Evolutionary conservation across 495 filamentous ascomycete genomes (phyloP), one percentile per base, ranked within the genome.

Genomic region (Neurospora discreta): DNA sequence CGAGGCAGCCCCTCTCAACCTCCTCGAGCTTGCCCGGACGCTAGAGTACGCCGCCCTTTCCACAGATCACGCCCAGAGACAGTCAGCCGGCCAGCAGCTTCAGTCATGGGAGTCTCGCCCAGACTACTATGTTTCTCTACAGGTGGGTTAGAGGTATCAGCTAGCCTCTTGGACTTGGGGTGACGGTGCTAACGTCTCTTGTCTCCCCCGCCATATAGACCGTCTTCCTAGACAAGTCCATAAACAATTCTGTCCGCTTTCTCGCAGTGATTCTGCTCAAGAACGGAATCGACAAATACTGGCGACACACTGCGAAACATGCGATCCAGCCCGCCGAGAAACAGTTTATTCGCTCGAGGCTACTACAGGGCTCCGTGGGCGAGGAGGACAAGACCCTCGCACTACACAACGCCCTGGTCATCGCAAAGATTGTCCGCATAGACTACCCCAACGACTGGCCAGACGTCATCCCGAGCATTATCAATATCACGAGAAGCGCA

Each of bases 261-360:
- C 87, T 97, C n/a, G 89, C 93, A 20, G 89, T 97, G 69, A 98
- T 97, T 73, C 92, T 96, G 77, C 83, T 99, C 70, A 98, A 98
- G 79, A 97, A 98, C 79, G 95, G 93, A 36, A 92, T 97, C 77
- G 95, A 98, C 76, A 93, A 91, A 79, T 93, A 92, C 79, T 99
- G 95, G 95, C 87, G 95, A 88, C 89, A 75, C 46, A 89, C 88
- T 4, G 86, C 91, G 18, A 84, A 79, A 73, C 90, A 90, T 79
- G 87, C 91, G 39, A 91, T 98, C 46, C 84, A 80, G 10, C 89
- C 91, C 73, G 87, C 90, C 11, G 90, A 96, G 75, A 97, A 93
- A 79, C 80, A 86, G 9, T 79, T 85, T 30, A 93, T 99, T 69
- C 90, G 95, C 68, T 86, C 86, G 3, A 87, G 90, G 20, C 86